phyloP scores from a whole-genome alignment of 306 rosid genomes.

The Cucurbita maxima region DNA sequence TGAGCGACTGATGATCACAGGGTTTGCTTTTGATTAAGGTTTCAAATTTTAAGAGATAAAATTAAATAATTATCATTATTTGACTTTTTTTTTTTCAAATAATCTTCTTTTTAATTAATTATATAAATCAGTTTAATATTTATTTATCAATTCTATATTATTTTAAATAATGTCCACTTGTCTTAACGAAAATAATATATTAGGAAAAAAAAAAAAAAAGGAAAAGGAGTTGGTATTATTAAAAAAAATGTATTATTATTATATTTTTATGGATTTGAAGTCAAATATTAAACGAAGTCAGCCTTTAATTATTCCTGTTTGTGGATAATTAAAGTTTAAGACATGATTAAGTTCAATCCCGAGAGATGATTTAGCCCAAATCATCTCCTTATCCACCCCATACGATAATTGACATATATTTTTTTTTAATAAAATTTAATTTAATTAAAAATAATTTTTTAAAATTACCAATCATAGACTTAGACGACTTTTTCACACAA shows the following conservation, averaged over 20 bases:
- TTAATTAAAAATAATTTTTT: too few species aligned
- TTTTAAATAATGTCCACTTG: too few species aligned
- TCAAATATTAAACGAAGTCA: not conserved
- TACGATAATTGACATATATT: too few species aligned
- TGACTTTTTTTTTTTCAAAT: not conserved
- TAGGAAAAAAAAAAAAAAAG: too few species aligned
- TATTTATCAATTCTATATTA: too few species aligned
- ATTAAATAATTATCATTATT: too few species aligned
- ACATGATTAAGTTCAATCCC: not conserved
- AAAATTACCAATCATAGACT: too few species aligned
- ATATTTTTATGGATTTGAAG: not conserved
- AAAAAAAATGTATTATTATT: too few species aligned
- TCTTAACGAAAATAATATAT: too few species aligned
- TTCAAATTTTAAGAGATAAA: slow-evolving; percentile 20
- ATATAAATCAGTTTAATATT: not conserved
- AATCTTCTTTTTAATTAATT: not conserved
- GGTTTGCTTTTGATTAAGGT: slow-evolving; percentile 61
- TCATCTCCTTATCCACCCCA: not conserved
- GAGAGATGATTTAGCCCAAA: not conserved
- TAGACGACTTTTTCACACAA: too few species aligned
- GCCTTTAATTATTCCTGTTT: not conserved
- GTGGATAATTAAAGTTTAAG: slow-evolving; percentile 5
- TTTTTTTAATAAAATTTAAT: too few species aligned
- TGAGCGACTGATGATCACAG: slow-evolving; percentile 31
- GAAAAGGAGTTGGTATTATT: not conserved